Base-by-base conservation (phyloP, 371 early-diverging fungal genomes). In the Mucor piriformis region DNA sequence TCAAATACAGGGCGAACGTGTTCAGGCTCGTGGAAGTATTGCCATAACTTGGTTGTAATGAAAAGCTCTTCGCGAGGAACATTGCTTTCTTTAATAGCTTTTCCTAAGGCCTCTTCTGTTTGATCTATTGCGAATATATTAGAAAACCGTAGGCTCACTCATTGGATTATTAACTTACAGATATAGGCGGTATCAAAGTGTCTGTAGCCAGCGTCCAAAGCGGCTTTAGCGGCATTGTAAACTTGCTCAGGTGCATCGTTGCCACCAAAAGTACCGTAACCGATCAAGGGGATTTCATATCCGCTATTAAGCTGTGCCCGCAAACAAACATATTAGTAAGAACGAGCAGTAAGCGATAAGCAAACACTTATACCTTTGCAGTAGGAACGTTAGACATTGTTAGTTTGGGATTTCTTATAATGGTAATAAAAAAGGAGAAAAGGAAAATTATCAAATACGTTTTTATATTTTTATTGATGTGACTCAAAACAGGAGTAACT, bases 11-110 rank as follows among this genome's bases (percentile, higher is more conserved):
- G 72, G 1, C 71, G 59, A 2, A 87, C 84, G 32, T 80, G 63
- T 24, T 80, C 61, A 24, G 84, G 82, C n/a, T 69, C 63, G 54
- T 84, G 86, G 53, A 79, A 73, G 20, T 86, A 86, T 73, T 91
- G 90, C 94, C 93, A 95, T 16, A 97, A 76, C 76, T 98, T 97
- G 54, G 91, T 89, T 4, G 95, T 95, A 53, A 95, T 73, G 66
- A 94, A 96, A 18, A 96, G 57, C 27, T 92, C 79, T 46, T 87
- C 73, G 25, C 95, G 84, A 50, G 76, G 78, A 8, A 90, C 59
- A 25, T 64, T 63, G 21, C 76, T 70, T 49, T 83, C 77, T 18
- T 69, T 72, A 47, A 94, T 77, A 3, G 84, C 91, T 35, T 85
- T 77, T 33, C 96, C 96, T 40, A 95, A 81, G 33, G 89, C 88